These are phyloP conservation scores for Dioscorea dumetorum DNA, from an alignment of 106 monocot genomes.

Conservation along the genomic window DNA sequence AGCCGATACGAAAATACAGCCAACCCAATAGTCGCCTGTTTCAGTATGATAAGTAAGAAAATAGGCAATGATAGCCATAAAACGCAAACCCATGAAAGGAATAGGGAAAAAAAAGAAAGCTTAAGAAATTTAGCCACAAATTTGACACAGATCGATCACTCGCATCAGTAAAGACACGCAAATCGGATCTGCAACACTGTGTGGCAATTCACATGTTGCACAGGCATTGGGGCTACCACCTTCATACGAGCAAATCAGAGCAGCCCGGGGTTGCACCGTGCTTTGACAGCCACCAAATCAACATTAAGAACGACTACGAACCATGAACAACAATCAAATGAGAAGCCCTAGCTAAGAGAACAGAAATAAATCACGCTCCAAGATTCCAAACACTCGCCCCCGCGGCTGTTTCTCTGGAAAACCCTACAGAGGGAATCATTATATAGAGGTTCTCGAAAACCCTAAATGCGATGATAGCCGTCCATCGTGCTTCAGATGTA, in stretches of 20 bases:
- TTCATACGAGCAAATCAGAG: background rate
- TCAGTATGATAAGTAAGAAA: background rate
- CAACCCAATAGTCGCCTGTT: slow-evolving; percentile 1
- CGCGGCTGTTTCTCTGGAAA: no score
- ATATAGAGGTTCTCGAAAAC: no score
- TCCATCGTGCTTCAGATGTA: no score
- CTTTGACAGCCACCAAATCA: background rate
- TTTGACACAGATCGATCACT: slow-evolving; percentile 36
- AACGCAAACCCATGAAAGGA: background rate
- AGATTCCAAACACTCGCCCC: no score
- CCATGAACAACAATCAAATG: no score
- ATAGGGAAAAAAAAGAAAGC: background rate
- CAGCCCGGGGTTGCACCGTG: background rate
- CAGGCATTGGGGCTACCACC: background rate
- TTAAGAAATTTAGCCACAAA: slow-evolving; percentile 9
- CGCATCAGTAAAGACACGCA: background rate
- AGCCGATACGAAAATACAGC: background rate
- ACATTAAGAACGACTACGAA: no score
- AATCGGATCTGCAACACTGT: slow-evolving; percentile 37
- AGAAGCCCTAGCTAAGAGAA: no score
- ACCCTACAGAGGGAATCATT: no score
- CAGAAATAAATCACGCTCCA: no score
- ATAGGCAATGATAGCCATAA: background rate
- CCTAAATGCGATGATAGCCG: no score
- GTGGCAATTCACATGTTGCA: slow-evolving; percentile 7